Base-by-base conservation (phyloP, 2,329 filamentous ascomycete genomes). In the Pezicula radicicola region DNA sequence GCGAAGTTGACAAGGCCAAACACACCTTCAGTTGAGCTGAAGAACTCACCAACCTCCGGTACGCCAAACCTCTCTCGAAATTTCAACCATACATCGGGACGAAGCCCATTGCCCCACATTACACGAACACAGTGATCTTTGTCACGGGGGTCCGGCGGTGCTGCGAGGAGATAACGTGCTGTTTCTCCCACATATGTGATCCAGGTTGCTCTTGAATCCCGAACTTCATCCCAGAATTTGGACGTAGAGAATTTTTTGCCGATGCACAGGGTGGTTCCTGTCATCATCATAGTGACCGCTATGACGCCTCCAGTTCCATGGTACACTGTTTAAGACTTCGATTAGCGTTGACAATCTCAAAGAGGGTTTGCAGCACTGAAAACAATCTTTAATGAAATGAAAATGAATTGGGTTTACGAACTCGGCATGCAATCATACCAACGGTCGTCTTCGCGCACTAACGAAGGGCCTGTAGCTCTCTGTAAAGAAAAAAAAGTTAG, bases 181-280 rank as follows among this genome's bases (percentile, higher is more conserved):
- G 86, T 89, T 66, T 92, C 88, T 60, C 88, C 88, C 2, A 92
- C 88, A 63, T 92, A 92, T 16, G 88, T 81, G 59, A 91, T 88
- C 62, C 81, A 80, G 0, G 87, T 91, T 1, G 88, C 81, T 13
- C 78, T 70, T 0, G 83, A 85, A 52, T 85, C 85, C 43, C 84
- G 79, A 18, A 91, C 75, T 56, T 92, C 88, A 30, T 71, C 68
- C 88, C 88, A 91, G 73, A 92, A 91, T 16, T 75, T 75, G 0
- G 81, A 79, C 1, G 80, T 83, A 54, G 83, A 87, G 72, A 92
- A 92, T 64, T 78, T 83, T 49, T 78, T 79, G 18, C 81, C 83
- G 36, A 88, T 77, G 62, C 82, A 86, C 33, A 86, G 69, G 0
- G 83, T 84, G 9, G 73, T 68, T 10, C 75, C 76, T 8, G 64